phyloP scores from a whole-genome alignment of 2,329 filamentous ascomycete species.

The Aspergillus carbonarius region DNA sequence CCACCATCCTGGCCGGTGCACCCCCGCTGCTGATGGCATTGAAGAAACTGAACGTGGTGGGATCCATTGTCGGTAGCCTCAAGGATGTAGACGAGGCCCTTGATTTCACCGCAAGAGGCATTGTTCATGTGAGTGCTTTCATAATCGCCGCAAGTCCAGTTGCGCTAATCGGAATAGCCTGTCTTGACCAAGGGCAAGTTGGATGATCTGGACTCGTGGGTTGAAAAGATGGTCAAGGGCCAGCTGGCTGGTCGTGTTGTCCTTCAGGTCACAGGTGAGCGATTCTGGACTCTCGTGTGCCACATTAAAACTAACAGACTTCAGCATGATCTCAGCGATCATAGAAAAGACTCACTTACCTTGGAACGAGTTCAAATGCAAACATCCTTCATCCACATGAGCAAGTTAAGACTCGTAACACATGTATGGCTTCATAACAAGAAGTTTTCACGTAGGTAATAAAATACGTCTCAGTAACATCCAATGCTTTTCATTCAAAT shows the following conservation, averaged over 20 bases:
- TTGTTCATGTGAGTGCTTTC: conserved; percentile 7
- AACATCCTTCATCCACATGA: neutral
- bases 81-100: conserved; percentile 83
- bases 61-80: conserved; percentile 88
- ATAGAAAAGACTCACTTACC: neutral
- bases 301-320: neutral
- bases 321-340: neutral
- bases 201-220: conserved; percentile 11
- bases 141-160: neutral
- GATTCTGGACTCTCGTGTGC: neutral
- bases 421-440: neutral
- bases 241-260: conserved; percentile 10
- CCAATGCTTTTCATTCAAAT: conserved; percentile 2
- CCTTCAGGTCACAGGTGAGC: conserved; percentile 1
- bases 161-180: conserved; percentile 3
- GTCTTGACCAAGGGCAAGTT: conserved; percentile 9
- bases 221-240: conserved; percentile 10
- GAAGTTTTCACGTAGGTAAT: no score
- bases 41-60: conserved; percentile 86
- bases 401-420: neutral
- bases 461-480: neutral
- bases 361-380: no score
- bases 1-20: conserved; percentile 65
- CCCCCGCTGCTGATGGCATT: conserved; percentile 86
- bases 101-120: conserved; percentile 78